Percentiles rank a stretch among this genome's conserved stretches.
phyloP scores from a whole-genome alignment of 2,329 filamentous ascomycete genomes.

The Fusarium avenaceum region DNA sequence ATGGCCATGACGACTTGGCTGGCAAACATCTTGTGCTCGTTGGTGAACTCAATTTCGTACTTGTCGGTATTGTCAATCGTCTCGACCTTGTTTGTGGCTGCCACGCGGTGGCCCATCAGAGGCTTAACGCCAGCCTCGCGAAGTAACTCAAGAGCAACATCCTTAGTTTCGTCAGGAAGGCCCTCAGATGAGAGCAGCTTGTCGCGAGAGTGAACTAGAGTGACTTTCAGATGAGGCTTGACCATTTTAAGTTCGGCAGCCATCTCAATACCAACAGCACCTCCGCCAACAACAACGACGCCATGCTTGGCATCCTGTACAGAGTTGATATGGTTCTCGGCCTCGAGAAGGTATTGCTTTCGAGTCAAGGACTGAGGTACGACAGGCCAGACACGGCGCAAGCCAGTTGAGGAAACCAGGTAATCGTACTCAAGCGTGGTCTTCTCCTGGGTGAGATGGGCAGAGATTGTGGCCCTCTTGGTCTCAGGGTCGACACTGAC shows the following conservation, averaged over 20 bases:
- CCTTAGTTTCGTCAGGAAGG: slow-evolving; percentile 77
- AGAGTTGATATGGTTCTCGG: slow-evolving; percentile 69
- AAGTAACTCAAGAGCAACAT: slow-evolving; percentile 69
- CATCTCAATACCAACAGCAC: slow-evolving; percentile 86
- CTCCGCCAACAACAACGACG: slow-evolving; percentile 80
- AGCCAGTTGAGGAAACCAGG: slow-evolving; percentile 78
- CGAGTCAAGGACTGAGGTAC: slow-evolving; percentile 75
- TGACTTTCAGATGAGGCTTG: slow-evolving; percentile 75
- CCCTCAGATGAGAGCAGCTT: slow-evolving; percentile 80
- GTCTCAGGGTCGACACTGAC: slow-evolving; percentile 68
- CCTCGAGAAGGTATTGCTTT: slow-evolving; percentile 74
- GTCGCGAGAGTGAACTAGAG: slow-evolving; percentile 78
- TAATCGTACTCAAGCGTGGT: slow-evolving; percentile 75
- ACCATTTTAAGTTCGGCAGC: slow-evolving; percentile 80
- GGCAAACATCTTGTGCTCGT: slow-evolving; percentile 70
- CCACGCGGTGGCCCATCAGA: slow-evolving; percentile 71
- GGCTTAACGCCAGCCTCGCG: slow-evolving; percentile 74
- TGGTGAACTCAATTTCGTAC: slow-evolving; percentile 69
- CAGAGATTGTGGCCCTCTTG: slow-evolving; percentile 71
- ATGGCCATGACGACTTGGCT: slow-evolving; percentile 79
- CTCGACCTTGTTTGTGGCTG: slow-evolving; percentile 61
- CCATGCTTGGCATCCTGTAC: slow-evolving; percentile 67
- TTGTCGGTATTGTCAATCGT: slow-evolving; percentile 57
- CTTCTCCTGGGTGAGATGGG: slow-evolving; percentile 60
- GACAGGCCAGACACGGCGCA: slow-evolving; percentile 78